phyloP scores from a whole-genome alignment of 208 protist species.

The Trypanosomatidae sp. region DNA sequence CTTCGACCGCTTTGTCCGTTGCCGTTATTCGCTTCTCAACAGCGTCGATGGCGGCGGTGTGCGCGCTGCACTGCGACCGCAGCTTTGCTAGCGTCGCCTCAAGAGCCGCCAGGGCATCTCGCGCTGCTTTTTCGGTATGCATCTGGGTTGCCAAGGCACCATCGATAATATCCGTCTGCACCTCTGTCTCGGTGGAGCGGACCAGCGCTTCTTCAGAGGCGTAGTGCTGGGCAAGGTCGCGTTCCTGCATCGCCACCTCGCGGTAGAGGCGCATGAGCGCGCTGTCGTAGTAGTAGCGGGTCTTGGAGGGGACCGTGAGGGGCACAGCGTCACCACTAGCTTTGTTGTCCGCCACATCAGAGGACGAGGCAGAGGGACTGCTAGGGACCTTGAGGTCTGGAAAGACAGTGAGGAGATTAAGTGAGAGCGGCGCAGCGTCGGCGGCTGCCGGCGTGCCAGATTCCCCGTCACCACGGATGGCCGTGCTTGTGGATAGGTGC shows the following conservation, averaged over 20 bases:
- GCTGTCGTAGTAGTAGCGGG: slow-evolving; percentile 37
- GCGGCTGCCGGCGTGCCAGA: too few relatives aligned
- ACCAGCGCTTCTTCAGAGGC: slow-evolving; percentile 6
- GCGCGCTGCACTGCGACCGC: slow-evolving; percentile 7
- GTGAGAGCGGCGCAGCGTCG: neutral
- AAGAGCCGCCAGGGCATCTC: slow-evolving; percentile 16
- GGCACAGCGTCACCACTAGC: neutral
- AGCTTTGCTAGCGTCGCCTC: neutral
- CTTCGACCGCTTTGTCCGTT: slow-evolving; percentile 24
- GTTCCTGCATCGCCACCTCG: slow-evolving; percentile 3
- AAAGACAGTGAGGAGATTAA: neutral
- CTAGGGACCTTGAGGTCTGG: too few relatives aligned
- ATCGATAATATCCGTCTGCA: slow-evolving; percentile 28
- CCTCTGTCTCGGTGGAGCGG: slow-evolving; percentile 23
- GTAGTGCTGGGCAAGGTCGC: slow-evolving; percentile 11
- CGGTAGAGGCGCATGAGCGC: slow-evolving; percentile 32
- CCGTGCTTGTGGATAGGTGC: too few relatives aligned
- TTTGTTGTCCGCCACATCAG: neutral
- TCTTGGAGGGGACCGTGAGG: neutral
- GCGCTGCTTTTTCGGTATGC: slow-evolving; percentile 16
- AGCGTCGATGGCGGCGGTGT: slow-evolving; percentile 7
- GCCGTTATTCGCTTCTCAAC: slow-evolving; percentile 15
- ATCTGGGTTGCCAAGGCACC: slow-evolving; percentile 29
- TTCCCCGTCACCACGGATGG: too few relatives aligned
- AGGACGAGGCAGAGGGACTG: too few relatives aligned